Percentiles rank a stretch among this genome's conserved stretches.
Conservation (phyloP, 2,329 filamentous ascomycete species). For the Thermothelomyces thermophilus region DNA sequence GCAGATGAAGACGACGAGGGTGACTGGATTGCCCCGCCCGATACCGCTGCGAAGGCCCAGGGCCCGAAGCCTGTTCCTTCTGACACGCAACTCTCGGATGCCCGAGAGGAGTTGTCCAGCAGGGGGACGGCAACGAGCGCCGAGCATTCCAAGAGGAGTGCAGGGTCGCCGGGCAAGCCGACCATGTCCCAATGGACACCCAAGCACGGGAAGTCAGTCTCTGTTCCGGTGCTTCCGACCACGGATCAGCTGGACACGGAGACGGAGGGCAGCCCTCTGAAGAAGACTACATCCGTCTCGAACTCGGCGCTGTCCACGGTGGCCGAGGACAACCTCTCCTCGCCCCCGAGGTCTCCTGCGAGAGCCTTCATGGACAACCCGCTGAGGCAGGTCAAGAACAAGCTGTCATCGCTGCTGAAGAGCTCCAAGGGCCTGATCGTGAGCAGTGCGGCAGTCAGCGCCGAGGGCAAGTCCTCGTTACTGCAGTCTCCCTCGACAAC, state of each 20-base stretch:
- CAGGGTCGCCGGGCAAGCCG: constrained; percentile 33
- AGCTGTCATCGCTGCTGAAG: constrained; percentile 83
- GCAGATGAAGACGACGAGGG: constrained; percentile 54
- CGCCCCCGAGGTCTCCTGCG: constrained; percentile 51
- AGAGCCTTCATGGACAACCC: constrained; percentile 63
- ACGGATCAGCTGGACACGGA: constrained; percentile 18
- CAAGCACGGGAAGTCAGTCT: constrained; percentile 56
- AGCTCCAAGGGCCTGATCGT: constrained; percentile 80
- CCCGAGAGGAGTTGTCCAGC: constrained; percentile 50
- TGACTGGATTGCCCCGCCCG: constrained; percentile 56
- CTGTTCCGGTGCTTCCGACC: constrained; percentile 49
- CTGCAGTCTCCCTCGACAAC: constrained; percentile 48
- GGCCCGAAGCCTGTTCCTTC: constrained; percentile 39
- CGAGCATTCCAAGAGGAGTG: constrained; percentile 36
- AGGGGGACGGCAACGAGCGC: constrained; percentile 43
- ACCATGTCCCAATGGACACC: constrained; percentile 30
- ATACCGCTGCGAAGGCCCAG: constrained; percentile 32
- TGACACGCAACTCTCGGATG: constrained; percentile 54
- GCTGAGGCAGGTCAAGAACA: constrained; percentile 86
- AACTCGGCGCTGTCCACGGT: constrained; percentile 48
- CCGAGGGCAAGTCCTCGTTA: constrained; percentile 52
- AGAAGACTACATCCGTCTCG: constrained; percentile 57
- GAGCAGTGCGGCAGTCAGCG: constrained; percentile 61
- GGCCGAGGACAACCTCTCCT: constrained; percentile 35
- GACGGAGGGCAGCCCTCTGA: constrained; percentile 35